These are phyloP conservation scores for Cornus florida DNA, from an alignment of 148 eudicot species.

Conservation along the genomic window DNA sequence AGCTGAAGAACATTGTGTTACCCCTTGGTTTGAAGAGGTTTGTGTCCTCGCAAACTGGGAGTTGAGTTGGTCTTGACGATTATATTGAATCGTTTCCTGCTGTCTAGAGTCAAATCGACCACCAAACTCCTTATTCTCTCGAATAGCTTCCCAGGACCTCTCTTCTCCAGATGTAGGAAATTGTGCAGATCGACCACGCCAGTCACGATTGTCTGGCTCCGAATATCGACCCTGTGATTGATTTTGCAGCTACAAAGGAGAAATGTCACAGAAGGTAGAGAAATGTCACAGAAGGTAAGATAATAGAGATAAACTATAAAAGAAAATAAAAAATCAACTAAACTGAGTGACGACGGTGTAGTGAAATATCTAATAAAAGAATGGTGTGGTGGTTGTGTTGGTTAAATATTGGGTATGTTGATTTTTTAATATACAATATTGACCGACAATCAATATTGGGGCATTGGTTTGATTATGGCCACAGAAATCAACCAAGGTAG, in stretches of 20 bases:
- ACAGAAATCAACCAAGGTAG: too few species aligned
- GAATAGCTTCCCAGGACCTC: conserved; percentile 73
- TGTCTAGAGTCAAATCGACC: conserved; percentile 41
- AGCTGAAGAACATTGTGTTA: conserved; percentile 18
- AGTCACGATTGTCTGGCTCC: conserved; percentile 81
- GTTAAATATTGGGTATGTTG: too few species aligned
- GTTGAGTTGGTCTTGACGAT: conserved; percentile 47
- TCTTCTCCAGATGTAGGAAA: conserved; percentile 61
- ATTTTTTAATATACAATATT: too few species aligned
- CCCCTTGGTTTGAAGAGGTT: conserved; percentile 60
- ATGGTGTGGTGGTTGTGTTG: too few species aligned
- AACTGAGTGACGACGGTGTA: too few species aligned
- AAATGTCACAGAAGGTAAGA: background rate
- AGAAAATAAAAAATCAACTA: too few species aligned
- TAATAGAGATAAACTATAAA: too few species aligned
- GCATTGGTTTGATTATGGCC: too few species aligned
- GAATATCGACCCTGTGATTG: conserved; percentile 70
- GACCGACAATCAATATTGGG: too few species aligned
- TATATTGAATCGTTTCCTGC: conserved; percentile 26
- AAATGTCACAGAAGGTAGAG: background rate
- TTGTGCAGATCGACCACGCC: conserved; percentile 82
- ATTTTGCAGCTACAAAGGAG: conserved; percentile 36
- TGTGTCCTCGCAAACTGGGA: conserved; percentile 61
- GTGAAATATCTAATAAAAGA: too few species aligned
- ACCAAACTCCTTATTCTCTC: conserved; percentile 51